These are phyloP conservation scores for Globisporangium solare DNA, from an alignment of 352 stramenopile genomes.

Conservation along the genomic window DNA sequence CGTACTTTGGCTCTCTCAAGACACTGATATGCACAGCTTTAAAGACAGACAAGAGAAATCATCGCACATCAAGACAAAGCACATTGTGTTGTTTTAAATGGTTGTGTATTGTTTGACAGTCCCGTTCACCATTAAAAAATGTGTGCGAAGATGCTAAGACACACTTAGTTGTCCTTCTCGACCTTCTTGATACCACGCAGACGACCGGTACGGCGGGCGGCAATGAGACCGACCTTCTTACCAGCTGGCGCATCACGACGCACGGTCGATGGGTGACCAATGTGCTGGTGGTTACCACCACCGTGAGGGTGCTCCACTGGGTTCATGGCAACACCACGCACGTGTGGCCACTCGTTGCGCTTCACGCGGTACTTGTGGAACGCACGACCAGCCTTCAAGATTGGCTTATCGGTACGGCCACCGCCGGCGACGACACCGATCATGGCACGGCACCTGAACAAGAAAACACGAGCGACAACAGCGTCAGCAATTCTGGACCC, in stretches of 20 bases:
- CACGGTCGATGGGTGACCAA: slow-evolving; percentile 98
- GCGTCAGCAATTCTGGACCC: background rate
- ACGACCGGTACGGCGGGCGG: slow-evolving; percentile 94
- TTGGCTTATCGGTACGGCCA: slow-evolving; percentile 98
- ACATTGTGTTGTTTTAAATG: slow-evolving; percentile 15
- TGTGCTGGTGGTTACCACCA: slow-evolving; percentile 99
- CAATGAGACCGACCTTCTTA: slow-evolving; percentile 99
- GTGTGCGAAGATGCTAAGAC: slow-evolving; percentile 1
- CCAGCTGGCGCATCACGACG: slow-evolving; percentile 91
- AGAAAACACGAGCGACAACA: slow-evolving; percentile 17
- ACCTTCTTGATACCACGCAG: slow-evolving; percentile 98
- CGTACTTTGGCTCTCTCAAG: too few species aligned
- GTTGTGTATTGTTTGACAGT: slow-evolving; percentile 38
- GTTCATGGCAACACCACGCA: slow-evolving; percentile 99
- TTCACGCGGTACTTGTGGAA: slow-evolving; percentile 65
- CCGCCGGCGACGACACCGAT: slow-evolving; percentile 96
- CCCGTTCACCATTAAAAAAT: slow-evolving; percentile 22
- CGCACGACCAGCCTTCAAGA: slow-evolving; percentile 56
- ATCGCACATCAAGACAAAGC: slow-evolving; percentile 20
- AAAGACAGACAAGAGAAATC: too few species aligned
- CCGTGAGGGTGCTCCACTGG: slow-evolving; percentile 99
- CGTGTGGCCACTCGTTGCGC: slow-evolving; percentile 98
- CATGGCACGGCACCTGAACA: slow-evolving; percentile 93
- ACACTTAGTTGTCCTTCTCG: slow-evolving; percentile 85
- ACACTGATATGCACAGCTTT: too few species aligned